phyloP scores from a whole-genome alignment of 768 basidiomycete species.

The Auriscalpium vulgare region DNA sequence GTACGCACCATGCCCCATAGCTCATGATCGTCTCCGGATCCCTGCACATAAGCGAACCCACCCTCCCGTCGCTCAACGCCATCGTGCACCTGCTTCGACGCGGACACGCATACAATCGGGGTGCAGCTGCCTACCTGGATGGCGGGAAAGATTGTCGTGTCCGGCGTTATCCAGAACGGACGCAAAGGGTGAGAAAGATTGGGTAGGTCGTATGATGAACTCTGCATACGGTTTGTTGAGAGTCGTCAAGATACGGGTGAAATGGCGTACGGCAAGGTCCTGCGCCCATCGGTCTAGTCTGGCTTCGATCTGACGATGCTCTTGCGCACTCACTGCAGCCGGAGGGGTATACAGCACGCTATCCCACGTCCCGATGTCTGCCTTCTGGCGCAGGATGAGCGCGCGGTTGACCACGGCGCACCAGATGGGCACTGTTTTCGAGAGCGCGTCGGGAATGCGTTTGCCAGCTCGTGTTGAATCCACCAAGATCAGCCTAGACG shows the following conservation, averaged over 20 bases:
- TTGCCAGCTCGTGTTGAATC: slow-evolving; percentile 94
- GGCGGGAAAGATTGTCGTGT: slow-evolving; percentile 43
- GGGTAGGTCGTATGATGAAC: slow-evolving; percentile 66
- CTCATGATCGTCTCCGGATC: slow-evolving; percentile 93
- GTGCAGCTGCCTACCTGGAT: slow-evolving; percentile 34
- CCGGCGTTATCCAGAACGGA: slow-evolving; percentile 84
- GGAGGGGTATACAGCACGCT: slow-evolving; percentile 62
- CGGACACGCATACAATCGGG: slow-evolving; percentile 81
- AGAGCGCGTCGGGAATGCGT: slow-evolving; percentile 87
- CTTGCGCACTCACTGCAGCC: slow-evolving; percentile 58
- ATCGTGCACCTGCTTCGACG: slow-evolving; percentile 61
- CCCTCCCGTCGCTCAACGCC: slow-evolving; percentile 50
- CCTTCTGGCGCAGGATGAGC: slow-evolving; percentile 24
- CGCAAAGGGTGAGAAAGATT: slow-evolving; percentile 56
- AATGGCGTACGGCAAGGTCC: slow-evolving; percentile 50
- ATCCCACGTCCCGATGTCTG: slow-evolving; percentile 38
- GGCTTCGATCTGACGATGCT: slow-evolving; percentile 71
- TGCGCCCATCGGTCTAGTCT: slow-evolving; percentile 60
- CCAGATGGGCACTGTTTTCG: slow-evolving; percentile 90
- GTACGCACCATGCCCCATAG: slow-evolving; percentile 65
- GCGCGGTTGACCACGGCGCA: slow-evolving; percentile 81
- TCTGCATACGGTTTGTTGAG: slow-evolving; percentile 30
- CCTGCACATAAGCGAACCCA: slow-evolving; percentile 88
- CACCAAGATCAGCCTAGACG: slow-evolving; percentile 65
- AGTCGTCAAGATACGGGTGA: too few relatives aligned